phyloP scores from a whole-genome alignment of 106 monocot species.

The Acanthochlamys bracteata region DNA sequence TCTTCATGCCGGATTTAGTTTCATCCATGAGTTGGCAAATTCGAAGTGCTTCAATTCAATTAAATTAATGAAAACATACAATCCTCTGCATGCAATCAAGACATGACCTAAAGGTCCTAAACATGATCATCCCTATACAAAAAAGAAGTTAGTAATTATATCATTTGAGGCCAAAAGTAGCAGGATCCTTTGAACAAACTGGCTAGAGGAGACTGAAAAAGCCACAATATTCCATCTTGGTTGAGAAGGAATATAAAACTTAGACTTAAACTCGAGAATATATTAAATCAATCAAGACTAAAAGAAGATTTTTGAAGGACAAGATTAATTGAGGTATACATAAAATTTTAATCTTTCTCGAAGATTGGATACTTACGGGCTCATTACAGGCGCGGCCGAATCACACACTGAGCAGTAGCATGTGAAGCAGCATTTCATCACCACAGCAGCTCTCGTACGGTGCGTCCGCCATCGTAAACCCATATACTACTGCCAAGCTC shows the following conservation, averaged over 20 bases:
- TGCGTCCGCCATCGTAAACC: conserved; percentile 86
- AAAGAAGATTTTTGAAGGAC: neutral
- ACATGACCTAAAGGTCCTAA: no score
- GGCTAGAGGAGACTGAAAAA: neutral
- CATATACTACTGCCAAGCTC: conserved; percentile 55
- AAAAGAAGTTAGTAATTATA: no score
- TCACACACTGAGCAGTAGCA: conserved; percentile 74
- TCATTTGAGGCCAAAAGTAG: no score
- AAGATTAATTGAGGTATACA: neutral
- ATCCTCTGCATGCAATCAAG: no score
- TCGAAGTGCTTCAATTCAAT: conserved; percentile 61
- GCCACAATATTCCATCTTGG: neutral
- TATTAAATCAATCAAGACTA: neutral
- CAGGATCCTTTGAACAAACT: neutral
- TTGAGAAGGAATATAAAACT: no score
- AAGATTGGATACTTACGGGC: conserved; percentile 46
- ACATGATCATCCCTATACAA: no score
- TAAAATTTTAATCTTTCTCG: neutral
- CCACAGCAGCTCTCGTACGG: conserved; percentile 92
- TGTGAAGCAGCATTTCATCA: conserved; percentile 92
- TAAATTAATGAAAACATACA: neutral
- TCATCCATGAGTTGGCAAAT: conserved; percentile 70
- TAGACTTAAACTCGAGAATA: no score
- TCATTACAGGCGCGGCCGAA: conserved; percentile 94
- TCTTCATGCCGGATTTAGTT: no score